Evolutionary conservation across 1,139 yeast genomes (phyloP), one percentile per base, ranked within the genome.

Genomic region (Pichia sp.): DNA sequence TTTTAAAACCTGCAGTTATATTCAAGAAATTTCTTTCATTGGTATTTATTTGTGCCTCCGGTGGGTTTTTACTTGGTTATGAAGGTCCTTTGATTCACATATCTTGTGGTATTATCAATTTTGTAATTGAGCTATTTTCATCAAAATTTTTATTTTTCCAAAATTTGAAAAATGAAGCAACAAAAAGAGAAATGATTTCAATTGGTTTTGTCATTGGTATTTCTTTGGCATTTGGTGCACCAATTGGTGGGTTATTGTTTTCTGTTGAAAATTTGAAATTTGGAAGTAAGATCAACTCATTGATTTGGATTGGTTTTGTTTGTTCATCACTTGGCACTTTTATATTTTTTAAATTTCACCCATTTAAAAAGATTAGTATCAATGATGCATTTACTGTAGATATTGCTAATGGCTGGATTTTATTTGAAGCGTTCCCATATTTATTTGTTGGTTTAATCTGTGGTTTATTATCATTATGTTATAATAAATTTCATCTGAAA

Each of bases 131-230:
- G 12, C 54, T 63, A 4, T 64, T 58, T 20, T 47, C 54, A 1
- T 48, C 59, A 4, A 30, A 38, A 18, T 47, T 50, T 5, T 20
- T 36, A 6, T 9, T 46, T 24, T 55, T 54, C n/a, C 59, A 67
- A 22, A 77, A 75, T 55, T 83, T 79, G 54, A 59, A 67, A 22
- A 78, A 76, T 55, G 84, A 78, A 55, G 82, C 82, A 0, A 67
- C 75, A 8, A 68, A 76, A 51, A 69, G 89, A 52, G 92, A 83
- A 59, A 69, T 79, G 49, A 68, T 88, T 38, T 77, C 86, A 34
- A 95, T 97, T 0, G 94, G 96, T 1, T 79, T 94, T 1, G 95
- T 96, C 0, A 88, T 95, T 0, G 97, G 97, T 9, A 90, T 90
- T 15, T 86, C 96, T 0, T 90, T 87, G 3, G 97, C 97, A 0